phyloP scores from a whole-genome alignment of 2,329 filamentous ascomycete species.

The Botrytis medusae region DNA sequence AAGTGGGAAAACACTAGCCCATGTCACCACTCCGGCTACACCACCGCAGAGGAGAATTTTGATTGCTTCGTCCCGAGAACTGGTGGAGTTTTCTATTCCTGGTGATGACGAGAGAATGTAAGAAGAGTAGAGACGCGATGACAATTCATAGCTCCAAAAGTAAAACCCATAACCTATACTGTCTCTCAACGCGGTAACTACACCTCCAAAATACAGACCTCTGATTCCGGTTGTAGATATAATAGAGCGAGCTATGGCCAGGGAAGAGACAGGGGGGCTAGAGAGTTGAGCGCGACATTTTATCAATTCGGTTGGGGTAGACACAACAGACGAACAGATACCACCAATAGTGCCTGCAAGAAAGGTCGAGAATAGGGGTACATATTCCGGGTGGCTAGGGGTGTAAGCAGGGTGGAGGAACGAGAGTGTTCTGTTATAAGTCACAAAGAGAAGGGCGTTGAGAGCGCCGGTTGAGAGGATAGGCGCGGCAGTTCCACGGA shows the following conservation, averaged over 20 bases:
- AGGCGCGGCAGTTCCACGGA: constrained; percentile 75
- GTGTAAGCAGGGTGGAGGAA: constrained; percentile 50
- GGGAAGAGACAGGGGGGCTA: constrained; percentile 44
- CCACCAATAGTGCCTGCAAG: constrained; percentile 78
- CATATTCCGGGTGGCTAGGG: constrained; percentile 30
- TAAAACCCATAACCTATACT: constrained; percentile 96
- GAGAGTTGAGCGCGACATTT: constrained; percentile 85
- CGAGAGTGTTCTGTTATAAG: constrained; percentile 81
- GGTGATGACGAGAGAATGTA: constrained; percentile 40
- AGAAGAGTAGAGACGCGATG: constrained; percentile 49
- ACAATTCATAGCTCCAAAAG: constrained; percentile 88
- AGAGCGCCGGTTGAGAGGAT: constrained; percentile 87
- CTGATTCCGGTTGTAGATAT: constrained; percentile 57
- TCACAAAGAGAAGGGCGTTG: constrained; percentile 85
- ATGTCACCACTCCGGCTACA: constrained; percentile 81
- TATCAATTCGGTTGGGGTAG: constrained; percentile 84
- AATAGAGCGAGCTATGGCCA: constrained; percentile 61
- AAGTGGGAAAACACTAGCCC: constrained; percentile 86
- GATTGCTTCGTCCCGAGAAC: constrained; percentile 48
- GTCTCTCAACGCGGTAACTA: constrained; percentile 78
- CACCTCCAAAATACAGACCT: constrained; percentile 79
- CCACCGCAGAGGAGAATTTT: constrained; percentile 81
- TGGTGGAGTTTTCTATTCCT: constrained; percentile 31
- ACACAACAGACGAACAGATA: constrained; percentile 80
- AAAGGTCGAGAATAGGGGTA: constrained; percentile 67